Evolutionary conservation across 164 flowering plant species (phyloP), one percentile per base, ranked within the genome.

Genomic region (Chimonanthus praecox): DNA sequence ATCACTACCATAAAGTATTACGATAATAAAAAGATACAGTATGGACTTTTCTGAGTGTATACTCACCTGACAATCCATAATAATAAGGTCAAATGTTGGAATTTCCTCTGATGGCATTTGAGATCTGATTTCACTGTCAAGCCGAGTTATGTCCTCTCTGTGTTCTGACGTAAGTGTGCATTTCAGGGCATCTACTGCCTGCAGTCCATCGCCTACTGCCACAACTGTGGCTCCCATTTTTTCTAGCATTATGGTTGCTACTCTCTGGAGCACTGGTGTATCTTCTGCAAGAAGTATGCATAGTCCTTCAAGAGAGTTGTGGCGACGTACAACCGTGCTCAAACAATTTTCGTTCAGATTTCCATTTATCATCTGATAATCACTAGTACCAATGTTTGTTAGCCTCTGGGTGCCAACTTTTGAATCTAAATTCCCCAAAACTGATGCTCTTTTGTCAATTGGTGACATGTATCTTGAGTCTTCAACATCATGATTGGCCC

Each of bases 51-150:
- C 58, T 18, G 47, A 47, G 68, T 6, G 67, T 5, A 69, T 76
- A 45, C 84, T 86, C 83, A 93, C 99, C 79, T 95, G 99, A 75
- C 98, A 95, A 75, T 95, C 99, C 99, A 95, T 95, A 61, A 92
- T 89, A 74, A 95, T 83, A 85, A 95, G 83, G 86, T 95, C 96
- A 76, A 82, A 88, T 62, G 82, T 77, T 72, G 83, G 83, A 46
- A 80, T 69, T 63, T 81, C 79, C 43, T 16, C 68, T 45, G 58
- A 44, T 60, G 82, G 79, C 20, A 81, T 68, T 78, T 75, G 83
- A 50, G 71, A 58, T 76, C 73, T 77, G 61, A 67, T 74, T 73
- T 62, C 82, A 18, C 68, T 80, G n/a, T 76, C 78, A 62, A 72
- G 68, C 48, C n/a, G 49, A 68, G 67, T 73, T 60, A 78, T 67